These are phyloP conservation scores for Pyracantha coccinea DNA, from an alignment of 331 rosid genomes.

Conservation along the genomic window DNA sequence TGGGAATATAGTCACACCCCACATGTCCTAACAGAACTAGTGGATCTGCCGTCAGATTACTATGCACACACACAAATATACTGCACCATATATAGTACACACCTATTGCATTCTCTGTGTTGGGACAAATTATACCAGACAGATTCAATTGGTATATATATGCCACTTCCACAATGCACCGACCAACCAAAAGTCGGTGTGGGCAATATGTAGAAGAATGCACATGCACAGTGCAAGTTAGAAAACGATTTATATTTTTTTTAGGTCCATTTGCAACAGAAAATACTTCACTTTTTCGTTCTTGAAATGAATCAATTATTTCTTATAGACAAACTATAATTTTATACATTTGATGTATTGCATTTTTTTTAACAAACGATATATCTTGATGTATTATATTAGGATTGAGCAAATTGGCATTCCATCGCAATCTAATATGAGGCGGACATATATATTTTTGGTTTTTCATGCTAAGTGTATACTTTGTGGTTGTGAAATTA, in stretches of 20 bases:
- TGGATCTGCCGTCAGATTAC: neutral
- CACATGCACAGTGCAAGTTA: too few species aligned
- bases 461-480: too few species aligned
- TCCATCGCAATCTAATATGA: neutral
- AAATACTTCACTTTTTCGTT: too few species aligned
- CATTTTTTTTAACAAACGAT: too few species aligned
- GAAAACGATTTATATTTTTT: too few species aligned
- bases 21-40: neutral
- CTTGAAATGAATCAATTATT: neutral
- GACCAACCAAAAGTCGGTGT: neutral
- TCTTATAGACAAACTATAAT: neutral
- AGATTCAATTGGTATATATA: neutral
- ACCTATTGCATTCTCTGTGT: neutral
- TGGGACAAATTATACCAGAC: neutral
- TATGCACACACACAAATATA: neutral
- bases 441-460: neutral
- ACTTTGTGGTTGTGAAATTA: neutral
- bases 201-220: too few species aligned
- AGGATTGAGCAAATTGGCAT: too few species aligned
- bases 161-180: neutral
- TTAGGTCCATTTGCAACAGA: too few species aligned
- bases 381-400: too few species aligned
- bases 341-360: neutral
- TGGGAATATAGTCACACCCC: slow-evolving; percentile 33
- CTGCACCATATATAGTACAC: neutral